Percentiles rank a stretch among this genome's conserved stretches.
Evolutionary conservation across 768 basidiomycete species (phyloP).

Genomic region (Kwoniella pini): DNA sequence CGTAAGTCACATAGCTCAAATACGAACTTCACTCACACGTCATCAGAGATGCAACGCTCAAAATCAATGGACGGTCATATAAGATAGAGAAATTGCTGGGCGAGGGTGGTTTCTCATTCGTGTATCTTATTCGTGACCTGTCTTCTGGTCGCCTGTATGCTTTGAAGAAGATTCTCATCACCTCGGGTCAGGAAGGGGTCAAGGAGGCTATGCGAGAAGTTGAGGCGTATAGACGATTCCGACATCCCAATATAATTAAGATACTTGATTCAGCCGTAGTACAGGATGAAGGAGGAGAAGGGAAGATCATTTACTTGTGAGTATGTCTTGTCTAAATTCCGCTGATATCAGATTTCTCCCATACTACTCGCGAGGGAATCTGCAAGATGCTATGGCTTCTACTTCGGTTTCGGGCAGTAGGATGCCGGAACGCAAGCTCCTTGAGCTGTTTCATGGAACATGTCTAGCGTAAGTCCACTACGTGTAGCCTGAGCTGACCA

Average conservation of each 20-base stretch:
- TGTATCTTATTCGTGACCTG: slow-evolving; percentile 54
- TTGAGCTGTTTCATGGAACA: slow-evolving; percentile 87
- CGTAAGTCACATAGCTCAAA: slow-evolving; percentile 58
- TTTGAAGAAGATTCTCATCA: slow-evolving; percentile 70
- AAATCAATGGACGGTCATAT: slow-evolving; percentile 94
- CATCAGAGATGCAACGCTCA: slow-evolving; percentile 68
- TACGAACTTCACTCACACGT: background rate
- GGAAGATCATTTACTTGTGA: slow-evolving; percentile 84
- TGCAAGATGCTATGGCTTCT: slow-evolving; percentile 90
- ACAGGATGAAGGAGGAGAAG: slow-evolving; percentile 88
- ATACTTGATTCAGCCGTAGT: slow-evolving; percentile 93
- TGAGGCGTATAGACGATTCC: slow-evolving; percentile 92
- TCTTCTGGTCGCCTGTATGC: slow-evolving; percentile 77
- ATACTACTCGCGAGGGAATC: slow-evolving; percentile 66
- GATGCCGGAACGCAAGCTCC: slow-evolving; percentile 84
- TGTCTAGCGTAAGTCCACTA: slow-evolving; percentile 66
- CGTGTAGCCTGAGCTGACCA: background rate
- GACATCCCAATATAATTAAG: slow-evolving; percentile 95
- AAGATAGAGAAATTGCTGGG: slow-evolving; percentile 89
- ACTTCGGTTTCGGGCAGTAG: slow-evolving; percentile 78
- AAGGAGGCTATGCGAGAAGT: slow-evolving; percentile 63
- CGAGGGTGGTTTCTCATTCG: slow-evolving; percentile 68
- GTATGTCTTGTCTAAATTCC: slow-evolving; percentile 17
- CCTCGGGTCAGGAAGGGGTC: slow-evolving; percentile 65
- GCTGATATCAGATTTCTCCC: slow-evolving; percentile 68